phyloP scores from a whole-genome alignment of 805 yeast species.

The Jamesozyma jinghongensis region DNA sequence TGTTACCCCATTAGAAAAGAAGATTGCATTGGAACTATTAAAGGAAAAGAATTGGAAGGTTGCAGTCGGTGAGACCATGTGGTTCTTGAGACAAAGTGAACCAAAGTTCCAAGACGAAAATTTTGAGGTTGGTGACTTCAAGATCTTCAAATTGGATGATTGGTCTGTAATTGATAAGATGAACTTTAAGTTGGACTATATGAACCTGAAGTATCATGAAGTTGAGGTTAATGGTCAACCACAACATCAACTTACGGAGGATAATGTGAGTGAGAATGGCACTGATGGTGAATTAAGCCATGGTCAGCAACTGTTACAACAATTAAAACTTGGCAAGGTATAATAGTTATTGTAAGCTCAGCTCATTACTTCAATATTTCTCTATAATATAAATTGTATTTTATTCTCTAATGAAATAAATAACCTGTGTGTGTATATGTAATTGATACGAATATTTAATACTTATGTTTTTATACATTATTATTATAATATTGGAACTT shows the following conservation, averaged over 20 bases:
- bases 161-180: constrained; percentile 37
- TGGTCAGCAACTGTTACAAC: constrained; percentile 27
- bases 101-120: constrained; percentile 33
- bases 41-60: constrained; percentile 34
- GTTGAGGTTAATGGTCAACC: not conserved
- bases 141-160: constrained; percentile 35
- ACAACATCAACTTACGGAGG: not conserved
- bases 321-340: constrained; percentile 19
- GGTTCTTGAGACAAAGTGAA: constrained; percentile 35
- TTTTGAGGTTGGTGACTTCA: constrained; percentile 37
- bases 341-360: not conserved
- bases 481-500: not conserved
- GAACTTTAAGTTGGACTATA: constrained; percentile 34
- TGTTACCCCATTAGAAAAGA: constrained; percentile 34
- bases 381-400: not conserved
- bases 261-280: not conserved
- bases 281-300: constrained; percentile 9
- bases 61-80: constrained; percentile 25
- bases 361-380: not conserved
- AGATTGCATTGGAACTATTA: constrained; percentile 30
- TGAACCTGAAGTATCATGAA: constrained; percentile 11
- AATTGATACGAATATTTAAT: not conserved
- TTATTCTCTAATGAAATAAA: too few species aligned
- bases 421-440: not conserved
- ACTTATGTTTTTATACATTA: not conserved